Evolutionary conservation across 345 rosid genomes (phyloP), one percentile per base, ranked within the genome.

Genomic region (Salix exigua): DNA sequence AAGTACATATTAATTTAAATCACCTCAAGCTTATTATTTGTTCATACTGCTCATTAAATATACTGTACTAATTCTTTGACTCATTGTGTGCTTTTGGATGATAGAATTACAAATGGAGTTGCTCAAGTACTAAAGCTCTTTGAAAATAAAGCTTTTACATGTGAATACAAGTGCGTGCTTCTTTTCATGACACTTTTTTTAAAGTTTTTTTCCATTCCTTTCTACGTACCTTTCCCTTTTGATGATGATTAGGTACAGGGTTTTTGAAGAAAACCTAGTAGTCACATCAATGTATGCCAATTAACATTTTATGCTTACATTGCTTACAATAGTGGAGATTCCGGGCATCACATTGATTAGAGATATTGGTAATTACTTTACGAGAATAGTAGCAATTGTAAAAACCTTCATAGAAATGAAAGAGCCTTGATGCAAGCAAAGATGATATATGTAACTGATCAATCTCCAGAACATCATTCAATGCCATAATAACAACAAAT

Each of bases 131-230:
- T 94, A 40, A 80, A 85, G 78, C 87, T 80, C 78, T 85, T 92
- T 76, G 88, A 90, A 81, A 86, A 82, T 70, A 90, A 87, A 80
- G 88, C 94, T 61, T 91, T 92, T 84, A 87, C 97, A 31, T 91
- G 98, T 68, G 98, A 94, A 86, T 94, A 84, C 85, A 94, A 92
- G 97, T 94, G 74, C 84, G 93, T 78, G 63, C 23, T 61, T 76
- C 72, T 76, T 37, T 33, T 33, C 37, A 50, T 28, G 61, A 10
- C 46, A 42, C 19, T 31, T 19, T 5, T 76, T 18, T 64, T 55
- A 14, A 75, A 30, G 38, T 50, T 70, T 70, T 6, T 78, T 13
- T 10, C 44, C 44, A 40, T 76, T 18, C 17, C 19, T 68, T 68
- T 63, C 37, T 38, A 40, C 5, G 21, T 12, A 35, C 31, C 26